Evolutionary conservation across 805 yeast genomes (phyloP).

Genomic region (Vanderwaltozyma verrucispora): DNA sequence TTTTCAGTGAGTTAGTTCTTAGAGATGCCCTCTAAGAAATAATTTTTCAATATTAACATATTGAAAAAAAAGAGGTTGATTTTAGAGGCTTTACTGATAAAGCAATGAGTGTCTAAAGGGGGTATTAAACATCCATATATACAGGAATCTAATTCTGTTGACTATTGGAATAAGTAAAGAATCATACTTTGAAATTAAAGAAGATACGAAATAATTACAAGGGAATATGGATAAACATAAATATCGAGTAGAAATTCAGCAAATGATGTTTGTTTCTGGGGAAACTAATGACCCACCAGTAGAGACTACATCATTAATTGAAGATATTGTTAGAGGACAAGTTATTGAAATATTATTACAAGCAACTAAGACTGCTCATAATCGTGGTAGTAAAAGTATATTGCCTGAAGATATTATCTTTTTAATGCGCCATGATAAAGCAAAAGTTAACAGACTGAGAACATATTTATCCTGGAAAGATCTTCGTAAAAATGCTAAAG

Average conservation of each 20-base stretch:
- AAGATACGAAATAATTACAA: too few relatives aligned
- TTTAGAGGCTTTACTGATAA: too few relatives aligned
- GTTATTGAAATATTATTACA: constrained; percentile 78
- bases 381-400: constrained; percentile 74
- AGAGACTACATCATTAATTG: constrained; percentile 85
- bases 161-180: too few relatives aligned
- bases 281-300: constrained; percentile 91
- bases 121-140: too few relatives aligned
- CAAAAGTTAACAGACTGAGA: constrained; percentile 83
- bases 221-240: constrained; percentile 40
- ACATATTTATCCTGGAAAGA: constrained; percentile 96
- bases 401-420: constrained; percentile 91
- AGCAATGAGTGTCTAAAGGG: too few relatives aligned
- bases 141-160: too few relatives aligned
- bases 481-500: constrained; percentile 72
- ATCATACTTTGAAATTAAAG: too few relatives aligned
- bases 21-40: too few relatives aligned
- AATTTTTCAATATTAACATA: too few relatives aligned
- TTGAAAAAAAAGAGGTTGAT: too few relatives aligned
- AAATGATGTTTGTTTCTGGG: constrained; percentile 98
- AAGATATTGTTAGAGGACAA: constrained; percentile 90
- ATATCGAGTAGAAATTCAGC: constrained; percentile 88
- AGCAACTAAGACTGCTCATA: constrained; percentile 65
- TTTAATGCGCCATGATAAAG: constrained; percentile 82
- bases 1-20: too few relatives aligned